These are phyloP conservation scores for Notholithocarpus densiflorus DNA, from an alignment of 306 rosid species.

Conservation along the genomic window DNA sequence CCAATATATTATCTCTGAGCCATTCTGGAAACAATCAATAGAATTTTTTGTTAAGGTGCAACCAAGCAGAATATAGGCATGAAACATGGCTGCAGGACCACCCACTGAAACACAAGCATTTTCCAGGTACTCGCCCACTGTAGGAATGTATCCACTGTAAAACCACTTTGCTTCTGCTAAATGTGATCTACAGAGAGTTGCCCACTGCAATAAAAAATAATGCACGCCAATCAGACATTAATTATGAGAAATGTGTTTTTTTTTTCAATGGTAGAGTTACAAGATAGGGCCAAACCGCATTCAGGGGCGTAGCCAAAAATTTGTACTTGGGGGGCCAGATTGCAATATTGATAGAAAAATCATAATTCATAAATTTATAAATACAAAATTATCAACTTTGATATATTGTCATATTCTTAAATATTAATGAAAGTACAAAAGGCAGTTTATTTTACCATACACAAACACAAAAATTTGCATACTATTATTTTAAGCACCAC, in stretches of 20 bases:
- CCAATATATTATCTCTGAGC: conserved; percentile 18
- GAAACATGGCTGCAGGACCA: conserved; percentile 28
- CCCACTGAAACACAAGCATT: conserved; percentile 25
- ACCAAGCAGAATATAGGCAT: conserved; percentile 19
- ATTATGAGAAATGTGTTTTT: neutral
- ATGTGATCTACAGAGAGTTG: conserved; percentile 26
- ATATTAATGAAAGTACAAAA: too few species aligned
- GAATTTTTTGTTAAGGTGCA: neutral
- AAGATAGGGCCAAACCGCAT: too few species aligned
- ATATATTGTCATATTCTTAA: too few species aligned
- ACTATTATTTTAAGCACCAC: too few species aligned
- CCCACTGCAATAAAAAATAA: conserved; percentile 20
- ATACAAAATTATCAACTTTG: too few species aligned
- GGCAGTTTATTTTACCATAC: too few species aligned
- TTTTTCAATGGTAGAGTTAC: neutral
- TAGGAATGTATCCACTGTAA: conserved; percentile 7
- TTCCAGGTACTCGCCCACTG: conserved; percentile 19
- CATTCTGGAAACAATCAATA: neutral
- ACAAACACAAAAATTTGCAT: too few species aligned
- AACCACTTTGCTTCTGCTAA: conserved; percentile 34
- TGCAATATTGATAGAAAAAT: too few species aligned
- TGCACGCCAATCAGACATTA: neutral
- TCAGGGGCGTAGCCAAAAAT: too few species aligned
- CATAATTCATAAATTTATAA: too few species aligned
- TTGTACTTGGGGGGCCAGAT: too few species aligned